A percentile compares a stretch with the other conserved stretches of the same genome.
These are phyloP conservation scores for Waltergamsia citrina DNA, from an alignment of 2,329 filamentous ascomycete species.

Conservation along the genomic window DNA sequence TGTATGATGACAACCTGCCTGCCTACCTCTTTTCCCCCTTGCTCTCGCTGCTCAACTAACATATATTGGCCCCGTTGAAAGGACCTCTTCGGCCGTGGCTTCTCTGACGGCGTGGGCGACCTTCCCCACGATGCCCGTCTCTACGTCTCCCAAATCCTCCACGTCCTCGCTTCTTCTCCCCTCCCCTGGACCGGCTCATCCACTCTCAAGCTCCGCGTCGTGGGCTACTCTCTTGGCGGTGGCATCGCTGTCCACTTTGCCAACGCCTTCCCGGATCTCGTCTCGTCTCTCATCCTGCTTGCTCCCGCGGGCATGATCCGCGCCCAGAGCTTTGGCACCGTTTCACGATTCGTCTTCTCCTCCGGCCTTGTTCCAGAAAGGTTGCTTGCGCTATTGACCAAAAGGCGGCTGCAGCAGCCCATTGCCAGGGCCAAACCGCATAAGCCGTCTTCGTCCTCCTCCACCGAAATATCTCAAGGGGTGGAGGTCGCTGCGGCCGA, in stretches of 20 bases:
- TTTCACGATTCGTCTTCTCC: conserved; percentile 42
- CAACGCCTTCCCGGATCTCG: conserved; percentile 58
- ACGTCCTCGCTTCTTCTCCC: conserved; percentile 60
- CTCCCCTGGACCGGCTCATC: conserved; percentile 57
- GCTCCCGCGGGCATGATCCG: conserved; percentile 70
- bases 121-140: conserved; percentile 65
- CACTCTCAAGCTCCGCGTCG: conserved; percentile 45
- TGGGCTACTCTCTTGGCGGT: conserved; percentile 78
- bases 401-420: conserved; percentile 36
- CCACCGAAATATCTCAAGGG: too few relatives aligned
- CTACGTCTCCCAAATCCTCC: conserved; percentile 63
- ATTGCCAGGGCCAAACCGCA: conserved; percentile 32
- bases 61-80: conserved; percentile 15
- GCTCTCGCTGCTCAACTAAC: not conserved
- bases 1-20: conserved; percentile 23
- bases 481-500: conserved; percentile 23
- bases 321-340: conserved; percentile 38
- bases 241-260: conserved; percentile 69
- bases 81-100: conserved; percentile 63
- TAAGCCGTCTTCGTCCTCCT: too few relatives aligned
- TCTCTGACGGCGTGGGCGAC: conserved; percentile 53
- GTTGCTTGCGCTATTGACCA: conserved; percentile 37
- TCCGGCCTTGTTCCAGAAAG: conserved; percentile 43
- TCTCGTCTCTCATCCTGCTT: conserved; percentile 64
- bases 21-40: conserved; percentile 6